These are phyloP conservation scores for Crithidia bombi DNA, from an alignment of 208 protist genomes.

Conservation along the genomic window DNA sequence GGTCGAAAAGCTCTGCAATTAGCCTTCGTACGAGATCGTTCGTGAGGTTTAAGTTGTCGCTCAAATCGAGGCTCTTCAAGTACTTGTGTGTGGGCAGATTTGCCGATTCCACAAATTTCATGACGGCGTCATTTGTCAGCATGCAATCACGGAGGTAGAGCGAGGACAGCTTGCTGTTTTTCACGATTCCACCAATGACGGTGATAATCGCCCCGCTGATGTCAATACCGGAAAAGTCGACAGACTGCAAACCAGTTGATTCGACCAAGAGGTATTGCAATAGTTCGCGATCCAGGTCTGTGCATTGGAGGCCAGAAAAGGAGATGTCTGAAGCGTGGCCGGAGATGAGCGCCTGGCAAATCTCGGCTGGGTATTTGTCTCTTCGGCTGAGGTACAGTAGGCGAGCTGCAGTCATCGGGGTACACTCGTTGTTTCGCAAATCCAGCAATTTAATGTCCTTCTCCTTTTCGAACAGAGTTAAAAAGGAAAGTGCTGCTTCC, in stretches of 20 bases:
- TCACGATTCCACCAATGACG: constrained; percentile 53
- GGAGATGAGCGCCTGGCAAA: constrained; percentile 52
- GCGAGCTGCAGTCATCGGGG: constrained; percentile 38
- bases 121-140: constrained; percentile 52
- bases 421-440: constrained; percentile 60
- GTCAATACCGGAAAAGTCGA: constrained; percentile 65
- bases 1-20: constrained; percentile 58
- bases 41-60: constrained; percentile 56
- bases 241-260: constrained; percentile 39
- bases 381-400: constrained; percentile 61
- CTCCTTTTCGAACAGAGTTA: constrained; percentile 47
- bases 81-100: constrained; percentile 54
- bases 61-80: constrained; percentile 61
- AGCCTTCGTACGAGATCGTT: constrained; percentile 55
- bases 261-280: constrained; percentile 58
- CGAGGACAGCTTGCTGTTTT: constrained; percentile 46
- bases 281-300: constrained; percentile 65
- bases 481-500: constrained; percentile 52
- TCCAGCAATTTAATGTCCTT: constrained; percentile 37
- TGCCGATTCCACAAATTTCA: constrained; percentile 51
- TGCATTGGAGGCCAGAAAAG: constrained; percentile 50
- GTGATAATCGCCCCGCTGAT: constrained; percentile 48
- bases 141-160: constrained; percentile 55
- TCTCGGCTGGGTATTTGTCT: constrained; percentile 28
- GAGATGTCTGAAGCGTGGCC: constrained; percentile 47